Evolutionary conservation across 257 asterid genomes (phyloP).

Genomic region (Solanum sitiens): DNA sequence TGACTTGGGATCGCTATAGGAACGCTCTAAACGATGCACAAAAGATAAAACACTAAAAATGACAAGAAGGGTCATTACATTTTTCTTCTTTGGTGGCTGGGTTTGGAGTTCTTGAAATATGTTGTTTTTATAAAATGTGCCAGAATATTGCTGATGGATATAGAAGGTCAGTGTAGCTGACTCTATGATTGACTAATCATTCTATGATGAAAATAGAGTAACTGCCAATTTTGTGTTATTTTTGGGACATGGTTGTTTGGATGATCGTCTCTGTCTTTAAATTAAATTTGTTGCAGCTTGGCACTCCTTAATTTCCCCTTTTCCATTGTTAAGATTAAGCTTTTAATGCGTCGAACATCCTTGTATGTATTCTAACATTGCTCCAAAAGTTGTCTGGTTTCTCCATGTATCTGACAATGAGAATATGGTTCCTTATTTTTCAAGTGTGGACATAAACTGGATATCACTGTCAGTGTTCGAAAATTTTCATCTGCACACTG

Average conservation of each 20-base stretch:
- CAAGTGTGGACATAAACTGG: neutral
- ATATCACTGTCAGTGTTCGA: neutral
- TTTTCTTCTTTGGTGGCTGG: neutral
- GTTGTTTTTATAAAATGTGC: neutral
- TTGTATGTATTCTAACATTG: neutral
- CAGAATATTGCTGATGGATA: neutral
- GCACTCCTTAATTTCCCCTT: neutral
- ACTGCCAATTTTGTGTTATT: neutral
- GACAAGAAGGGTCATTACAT: no score
- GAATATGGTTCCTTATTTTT: neutral
- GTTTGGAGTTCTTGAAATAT: neutral
- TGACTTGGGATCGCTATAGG: no score
- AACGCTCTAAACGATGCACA: no score
- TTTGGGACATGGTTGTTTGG: neutral
- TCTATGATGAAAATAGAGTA: no score
- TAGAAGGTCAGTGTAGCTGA: neutral
- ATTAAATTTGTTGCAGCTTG: neutral
- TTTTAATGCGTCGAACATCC: neutral
- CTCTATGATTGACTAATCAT: neutral
- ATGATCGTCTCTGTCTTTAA: neutral
- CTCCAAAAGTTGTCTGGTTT: neutral
- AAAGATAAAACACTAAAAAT: no score
- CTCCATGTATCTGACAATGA: neutral
- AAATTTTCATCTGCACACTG: neutral
- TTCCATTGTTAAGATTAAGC: neutral